These are phyloP conservation scores for Trametes cinnabarina DNA, from an alignment of 768 basidiomycete species.

Conservation along the genomic window DNA sequence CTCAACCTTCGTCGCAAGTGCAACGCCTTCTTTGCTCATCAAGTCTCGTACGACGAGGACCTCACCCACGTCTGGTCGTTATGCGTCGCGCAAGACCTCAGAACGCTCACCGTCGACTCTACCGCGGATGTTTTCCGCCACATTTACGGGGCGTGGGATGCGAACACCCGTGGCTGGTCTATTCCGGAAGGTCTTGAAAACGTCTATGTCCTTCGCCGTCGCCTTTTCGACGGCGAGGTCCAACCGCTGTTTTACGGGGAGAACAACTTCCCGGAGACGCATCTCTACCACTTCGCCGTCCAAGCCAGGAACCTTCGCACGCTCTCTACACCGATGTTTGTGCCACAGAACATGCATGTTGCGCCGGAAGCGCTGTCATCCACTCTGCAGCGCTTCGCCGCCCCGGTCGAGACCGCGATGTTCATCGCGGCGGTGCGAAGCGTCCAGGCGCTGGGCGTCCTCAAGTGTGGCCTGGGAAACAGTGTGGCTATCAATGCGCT, in stretches of 20 bases:
- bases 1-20: slow-evolving; percentile 33
- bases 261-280: slow-evolving; percentile 23
- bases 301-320: slow-evolving; percentile 13
- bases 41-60: slow-evolving; percentile 20
- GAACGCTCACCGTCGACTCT: slow-evolving; percentile 44
- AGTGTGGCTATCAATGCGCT: slow-evolving; percentile 23
- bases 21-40: slow-evolving; percentile 5
- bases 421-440: slow-evolving; percentile 18
- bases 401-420: slow-evolving; percentile 17
- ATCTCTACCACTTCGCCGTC: slow-evolving; percentile 18
- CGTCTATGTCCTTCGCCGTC: slow-evolving; percentile 25
- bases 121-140: slow-evolving; percentile 39
- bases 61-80: slow-evolving; percentile 29
- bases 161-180: slow-evolving; percentile 5
- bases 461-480: slow-evolving; percentile 19
- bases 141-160: slow-evolving; percentile 21
- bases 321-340: slow-evolving; percentile 16
- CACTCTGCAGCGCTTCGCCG: slow-evolving; percentile 4
- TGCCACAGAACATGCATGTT: slow-evolving; percentile 3
- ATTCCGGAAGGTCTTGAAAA: slow-evolving; percentile 24
- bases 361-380: slow-evolving; percentile 13
- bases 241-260: slow-evolving; percentile 14
- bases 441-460: slow-evolving; percentile 21
- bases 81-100: slow-evolving; percentile 36
- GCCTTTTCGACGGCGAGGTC: slow-evolving; percentile 1